Percentiles rank a stretch among this genome's conserved stretches.
phyloP scores from a whole-genome alignment of 2,329 filamentous ascomycete genomes.

The Byssoonygena ceratinophila region DNA sequence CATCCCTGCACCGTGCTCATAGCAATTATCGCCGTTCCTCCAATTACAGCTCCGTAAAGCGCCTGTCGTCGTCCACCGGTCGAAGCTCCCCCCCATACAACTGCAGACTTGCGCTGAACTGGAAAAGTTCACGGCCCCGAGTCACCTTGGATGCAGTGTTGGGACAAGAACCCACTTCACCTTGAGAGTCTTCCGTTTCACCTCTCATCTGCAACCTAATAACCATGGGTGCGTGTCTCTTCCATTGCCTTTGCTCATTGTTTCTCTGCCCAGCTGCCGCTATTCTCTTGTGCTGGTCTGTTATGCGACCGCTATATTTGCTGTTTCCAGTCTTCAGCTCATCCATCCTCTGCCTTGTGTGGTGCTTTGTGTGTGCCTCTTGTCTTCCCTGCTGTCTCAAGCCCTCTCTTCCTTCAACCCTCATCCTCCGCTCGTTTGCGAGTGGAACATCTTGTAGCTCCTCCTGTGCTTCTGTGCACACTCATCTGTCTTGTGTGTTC shows the following conservation, averaged over 20 bases:
- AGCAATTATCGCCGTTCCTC: constrained; percentile 10
- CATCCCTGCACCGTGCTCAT: constrained; percentile 10
- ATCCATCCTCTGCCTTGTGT: background rate
- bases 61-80: background rate
- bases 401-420: background rate
- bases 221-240: constrained; percentile 18
- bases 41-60: constrained; percentile 10
- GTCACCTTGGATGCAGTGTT: constrained; percentile 8
- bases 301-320: constrained; percentile 2
- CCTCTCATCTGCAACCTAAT: constrained; percentile 14
- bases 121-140: constrained; percentile 6
- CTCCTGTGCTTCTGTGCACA: background rate
- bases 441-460: background rate
- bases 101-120: constrained; percentile 7
- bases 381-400: background rate
- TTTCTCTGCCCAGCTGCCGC: background rate
- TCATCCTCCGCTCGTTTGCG: background rate
- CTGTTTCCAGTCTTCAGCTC: background rate
- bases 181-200: constrained; percentile 14
- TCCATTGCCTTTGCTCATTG: background rate
- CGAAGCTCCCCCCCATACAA: constrained; percentile 6
- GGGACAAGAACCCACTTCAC: constrained; percentile 10
- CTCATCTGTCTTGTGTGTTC: too few relatives aligned
- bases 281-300: background rate
- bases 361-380: background rate